phyloP scores from a whole-genome alignment of 177 flowering plant genomes.

The Vitis hybrid region DNA sequence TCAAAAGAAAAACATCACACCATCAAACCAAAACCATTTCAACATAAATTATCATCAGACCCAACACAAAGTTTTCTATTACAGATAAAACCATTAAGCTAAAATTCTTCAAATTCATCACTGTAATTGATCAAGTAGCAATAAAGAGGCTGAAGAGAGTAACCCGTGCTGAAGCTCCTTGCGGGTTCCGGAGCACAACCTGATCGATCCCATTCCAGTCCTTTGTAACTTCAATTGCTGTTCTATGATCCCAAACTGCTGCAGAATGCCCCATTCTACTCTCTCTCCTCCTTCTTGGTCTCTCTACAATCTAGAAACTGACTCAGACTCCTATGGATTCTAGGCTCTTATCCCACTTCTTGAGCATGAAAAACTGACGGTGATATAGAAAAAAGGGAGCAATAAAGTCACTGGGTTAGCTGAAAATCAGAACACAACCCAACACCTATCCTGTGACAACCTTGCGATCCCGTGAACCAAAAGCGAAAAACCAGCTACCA shows the following conservation, averaged over 20 bases:
- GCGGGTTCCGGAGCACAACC: slow-evolving; percentile 67
- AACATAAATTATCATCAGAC: not conserved
- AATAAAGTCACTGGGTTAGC: slow-evolving; percentile 1
- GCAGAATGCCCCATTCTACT: slow-evolving; percentile 75
- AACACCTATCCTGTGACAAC: slow-evolving; percentile 29
- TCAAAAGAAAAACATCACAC: slow-evolving; percentile 16
- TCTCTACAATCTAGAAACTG: not conserved
- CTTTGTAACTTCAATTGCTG: slow-evolving; percentile 61
- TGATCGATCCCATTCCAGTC: slow-evolving; percentile 92
- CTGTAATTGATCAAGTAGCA: not conserved
- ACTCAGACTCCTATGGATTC: not conserved
- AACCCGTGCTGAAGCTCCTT: slow-evolving; percentile 83
- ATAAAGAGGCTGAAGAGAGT: too few relatives aligned
- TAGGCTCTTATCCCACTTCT: not conserved
- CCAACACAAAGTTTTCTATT: not conserved
- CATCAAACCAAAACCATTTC: slow-evolving; percentile 2
- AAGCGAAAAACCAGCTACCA: slow-evolving; percentile 27
- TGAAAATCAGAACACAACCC: slow-evolving; percentile 16
- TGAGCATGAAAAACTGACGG: slow-evolving; percentile 1
- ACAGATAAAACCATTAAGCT: too few relatives aligned
- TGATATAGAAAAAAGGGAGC: not conserved
- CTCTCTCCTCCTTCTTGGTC: not conserved
- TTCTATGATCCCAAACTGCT: slow-evolving; percentile 66
- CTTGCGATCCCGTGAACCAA: slow-evolving; percentile 21
- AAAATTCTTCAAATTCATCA: too few relatives aligned